These are phyloP conservation scores for Mycena filopes DNA, from an alignment of 768 basidiomycete genomes.

Conservation along the genomic window DNA sequence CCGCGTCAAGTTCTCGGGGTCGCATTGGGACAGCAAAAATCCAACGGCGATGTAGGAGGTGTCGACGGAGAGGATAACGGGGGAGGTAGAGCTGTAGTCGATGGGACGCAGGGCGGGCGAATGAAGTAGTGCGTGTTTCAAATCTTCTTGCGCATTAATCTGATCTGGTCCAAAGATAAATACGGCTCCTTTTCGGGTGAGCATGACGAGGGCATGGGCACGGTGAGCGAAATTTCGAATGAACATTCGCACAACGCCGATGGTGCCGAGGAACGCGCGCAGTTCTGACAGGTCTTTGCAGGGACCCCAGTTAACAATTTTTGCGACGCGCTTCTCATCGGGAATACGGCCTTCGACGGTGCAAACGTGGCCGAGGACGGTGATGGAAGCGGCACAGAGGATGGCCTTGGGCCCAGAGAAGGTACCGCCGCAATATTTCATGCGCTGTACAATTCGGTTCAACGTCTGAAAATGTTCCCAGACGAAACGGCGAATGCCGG, in stretches of 20 bases:
- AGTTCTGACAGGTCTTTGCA: constrained; percentile 27
- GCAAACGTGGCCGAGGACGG: constrained; percentile 48
- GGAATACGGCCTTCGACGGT: constrained; percentile 44
- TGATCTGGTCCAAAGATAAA: constrained; percentile 45
- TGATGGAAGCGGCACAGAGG: constrained; percentile 28
- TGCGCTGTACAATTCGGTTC: too few species aligned
- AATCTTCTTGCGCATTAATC: constrained; percentile 29
- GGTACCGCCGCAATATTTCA: too few species aligned
- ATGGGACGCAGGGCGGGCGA: constrained; percentile 45
- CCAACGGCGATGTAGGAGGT: constrained; percentile 48
- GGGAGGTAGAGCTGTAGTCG: constrained; percentile 41
- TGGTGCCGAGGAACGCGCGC: constrained; percentile 43
- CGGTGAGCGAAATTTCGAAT: constrained; percentile 42
- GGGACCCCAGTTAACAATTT: constrained; percentile 37
- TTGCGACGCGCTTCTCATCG: constrained; percentile 36
- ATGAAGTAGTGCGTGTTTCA: constrained; percentile 38
- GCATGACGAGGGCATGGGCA: constrained; percentile 36
- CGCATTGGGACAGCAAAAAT: constrained; percentile 44
- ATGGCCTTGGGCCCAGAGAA: constrained; percentile 38
- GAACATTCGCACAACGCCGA: constrained; percentile 43
- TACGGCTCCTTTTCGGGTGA: constrained; percentile 40
- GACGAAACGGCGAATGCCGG: too few species aligned
- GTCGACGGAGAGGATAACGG: constrained; percentile 51
- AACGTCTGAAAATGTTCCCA: too few species aligned
- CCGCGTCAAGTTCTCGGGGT: constrained; percentile 24